phyloP scores from a whole-genome alignment of 2,329 filamentous ascomycete genomes.

The Dothidotthia symphoricarpi region DNA sequence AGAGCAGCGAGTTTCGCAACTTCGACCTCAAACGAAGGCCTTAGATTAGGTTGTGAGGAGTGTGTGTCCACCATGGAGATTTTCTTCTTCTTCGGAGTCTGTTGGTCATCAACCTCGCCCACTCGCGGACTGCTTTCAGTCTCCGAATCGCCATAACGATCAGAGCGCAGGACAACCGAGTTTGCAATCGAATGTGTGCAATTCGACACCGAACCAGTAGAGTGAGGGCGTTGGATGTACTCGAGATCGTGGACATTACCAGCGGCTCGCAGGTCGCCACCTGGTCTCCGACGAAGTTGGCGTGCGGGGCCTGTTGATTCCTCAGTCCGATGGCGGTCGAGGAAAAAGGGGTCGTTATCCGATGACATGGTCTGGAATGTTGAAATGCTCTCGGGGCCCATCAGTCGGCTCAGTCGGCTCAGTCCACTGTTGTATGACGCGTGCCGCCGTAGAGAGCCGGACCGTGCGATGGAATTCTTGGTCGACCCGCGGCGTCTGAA shows the following conservation, averaged over 20 bases:
- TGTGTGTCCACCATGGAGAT: constrained; percentile 51
- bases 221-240: constrained; percentile 44
- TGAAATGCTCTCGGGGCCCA: constrained; percentile 60
- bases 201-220: constrained; percentile 49
- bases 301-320: constrained; percentile 26
- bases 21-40: constrained; percentile 80
- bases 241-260: constrained; percentile 50
- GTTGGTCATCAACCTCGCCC: constrained; percentile 12
- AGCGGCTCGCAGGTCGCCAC: constrained; percentile 49
- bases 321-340: constrained; percentile 33
- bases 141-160: constrained; percentile 25
- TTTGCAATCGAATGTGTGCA: constrained; percentile 45
- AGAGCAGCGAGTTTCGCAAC: constrained; percentile 84
- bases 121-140: constrained; percentile 8
- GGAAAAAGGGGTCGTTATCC: constrained; percentile 41
- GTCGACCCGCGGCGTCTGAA: constrained; percentile 36
- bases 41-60: constrained; percentile 55
- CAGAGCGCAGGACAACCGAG: constrained; percentile 38
- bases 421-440: constrained; percentile 61
- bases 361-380: constrained; percentile 49
- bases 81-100: constrained; percentile 23
- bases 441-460: constrained; percentile 52
- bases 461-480: constrained; percentile 28
- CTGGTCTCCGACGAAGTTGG: constrained; percentile 49
- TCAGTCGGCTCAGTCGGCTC: constrained; percentile 49